Base-by-base conservation (phyloP, 176 grass and related monocot genomes). In the Urochloa ruziziensis region DNA sequence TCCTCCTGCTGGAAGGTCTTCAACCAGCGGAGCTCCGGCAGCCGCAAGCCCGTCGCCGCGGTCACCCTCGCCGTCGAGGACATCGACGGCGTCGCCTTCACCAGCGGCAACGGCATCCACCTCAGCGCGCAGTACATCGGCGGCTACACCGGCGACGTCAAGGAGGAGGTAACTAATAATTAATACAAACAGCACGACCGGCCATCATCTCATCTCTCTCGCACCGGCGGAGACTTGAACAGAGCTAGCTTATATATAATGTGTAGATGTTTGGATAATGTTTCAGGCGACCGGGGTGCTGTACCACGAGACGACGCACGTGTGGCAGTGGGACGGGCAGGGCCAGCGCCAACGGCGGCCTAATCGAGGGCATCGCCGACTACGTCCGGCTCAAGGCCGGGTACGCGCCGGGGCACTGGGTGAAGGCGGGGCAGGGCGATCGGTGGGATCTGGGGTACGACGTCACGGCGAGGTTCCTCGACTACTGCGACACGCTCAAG, bases 281-380 rank as follows among this genome's bases (percentile, higher is more conserved):
- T 15, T 24, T 10, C 21, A 77, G 63, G 58, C 94, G 6, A 83
- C 77, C 8, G 94, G 88, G 0, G 86, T 97, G 67, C 64, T 97
- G 36, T 92, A 87, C 73, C 94, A 94, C 59, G 84, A 92, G 84
- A 56, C 59, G 48, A 81, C 88, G 3, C 92, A 89, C 35, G 88
- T 92, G 30, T 97, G 94, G 94, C 94, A 94, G 77, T 97, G 94
- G 94, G 18, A 85, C 47, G 85, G 88, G 23, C 53, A 43, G 23
- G 94, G 85, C 1, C 9, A 2, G 2, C n/a, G 90, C 81, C 0
- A 83, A 91, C 13, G 73, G 77, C 13, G 85, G 94, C 0, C 76
- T 97, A 24, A 86, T 92, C 70, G 86, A 89, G 80, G 94, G 94
- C 4, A 89, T 94, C 77, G 92, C 95, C n/a, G 95, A 94, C 87